Evolutionary conservation across 2,329 filamentous ascomycete species (phyloP).

Genomic region (Neoarthrinium moseri): DNA sequence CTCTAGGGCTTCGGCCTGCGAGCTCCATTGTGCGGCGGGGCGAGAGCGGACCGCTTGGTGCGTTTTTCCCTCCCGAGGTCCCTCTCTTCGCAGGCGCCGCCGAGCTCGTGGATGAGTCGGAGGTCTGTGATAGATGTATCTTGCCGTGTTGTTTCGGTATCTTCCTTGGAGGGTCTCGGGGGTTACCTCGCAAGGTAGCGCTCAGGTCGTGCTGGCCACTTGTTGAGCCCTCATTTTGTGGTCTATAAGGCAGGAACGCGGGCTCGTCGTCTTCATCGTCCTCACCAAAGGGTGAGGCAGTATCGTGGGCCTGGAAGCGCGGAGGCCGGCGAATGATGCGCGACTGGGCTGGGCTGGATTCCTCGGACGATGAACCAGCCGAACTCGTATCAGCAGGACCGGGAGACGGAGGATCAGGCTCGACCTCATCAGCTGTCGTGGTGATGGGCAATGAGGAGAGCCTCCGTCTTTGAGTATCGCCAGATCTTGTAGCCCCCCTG

Average conservation of each 20-base stretch:
- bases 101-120: slow-evolving; percentile 62
- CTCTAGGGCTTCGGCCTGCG: slow-evolving; percentile 51
- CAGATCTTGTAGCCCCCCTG: slow-evolving; percentile 26
- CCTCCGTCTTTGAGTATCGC: slow-evolving; percentile 35
- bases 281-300: slow-evolving; percentile 35
- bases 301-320: slow-evolving; percentile 42
- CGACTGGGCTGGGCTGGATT: slow-evolving; percentile 54
- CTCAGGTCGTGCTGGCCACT: slow-evolving; percentile 42
- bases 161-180: slow-evolving; percentile 31
- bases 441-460: slow-evolving; percentile 45
- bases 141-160: slow-evolving; percentile 27
- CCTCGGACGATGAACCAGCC: slow-evolving; percentile 29
- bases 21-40: slow-evolving; percentile 61
- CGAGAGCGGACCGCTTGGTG: slow-evolving; percentile 46
- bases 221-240: slow-evolving; percentile 20
- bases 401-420: slow-evolving; percentile 41
- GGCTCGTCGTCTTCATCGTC: slow-evolving; percentile 60
- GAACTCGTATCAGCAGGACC: slow-evolving; percentile 38
- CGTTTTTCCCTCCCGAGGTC: slow-evolving; percentile 29
- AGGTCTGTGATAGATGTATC: slow-evolving; percentile 52
- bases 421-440: slow-evolving; percentile 28
- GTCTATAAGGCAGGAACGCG: slow-evolving; percentile 51
- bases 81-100: slow-evolving; percentile 35
- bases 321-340: slow-evolving; percentile 61
- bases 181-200: slow-evolving; percentile 51